Conservation (phyloP, 306 rosid species). For the Vigna reflexopilosa region DNA sequence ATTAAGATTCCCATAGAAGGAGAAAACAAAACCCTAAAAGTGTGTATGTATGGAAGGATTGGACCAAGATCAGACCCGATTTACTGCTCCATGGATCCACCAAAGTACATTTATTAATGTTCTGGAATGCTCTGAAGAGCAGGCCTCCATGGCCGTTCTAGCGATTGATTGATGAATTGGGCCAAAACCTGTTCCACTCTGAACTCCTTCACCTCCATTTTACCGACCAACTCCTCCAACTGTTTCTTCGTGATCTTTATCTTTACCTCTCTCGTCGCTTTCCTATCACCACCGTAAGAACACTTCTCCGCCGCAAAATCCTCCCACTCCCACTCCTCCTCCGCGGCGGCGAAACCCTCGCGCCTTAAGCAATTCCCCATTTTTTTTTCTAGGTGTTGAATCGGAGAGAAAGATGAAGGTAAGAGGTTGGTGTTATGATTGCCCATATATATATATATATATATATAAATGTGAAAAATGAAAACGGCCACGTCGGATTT, state of each 20-base stretch:
- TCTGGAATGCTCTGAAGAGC: conserved; percentile 74
- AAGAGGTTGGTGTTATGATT: background rate
- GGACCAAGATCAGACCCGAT: background rate
- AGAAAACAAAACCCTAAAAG: background rate
- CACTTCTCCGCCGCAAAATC: conserved; percentile 39
- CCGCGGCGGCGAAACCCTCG: conserved; percentile 52
- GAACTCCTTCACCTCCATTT: conserved; percentile 55
- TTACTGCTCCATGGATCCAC: background rate
- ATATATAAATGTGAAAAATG: background rate
- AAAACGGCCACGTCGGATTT: conserved; percentile 45
- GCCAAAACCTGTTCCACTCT: conserved; percentile 65
- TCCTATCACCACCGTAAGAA: background rate
- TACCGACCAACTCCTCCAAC: conserved; percentile 62
- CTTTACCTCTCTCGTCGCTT: conserved; percentile 55
- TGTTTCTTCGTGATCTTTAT: conserved; percentile 84
- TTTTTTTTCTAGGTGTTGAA: background rate
- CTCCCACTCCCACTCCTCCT: conserved; percentile 51
- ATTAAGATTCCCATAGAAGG: background rate
- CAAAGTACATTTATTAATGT: background rate
- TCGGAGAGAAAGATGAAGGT: background rate
- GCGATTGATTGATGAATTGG: conserved; percentile 53
- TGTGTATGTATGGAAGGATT: background rate
- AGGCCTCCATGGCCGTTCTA: conserved; percentile 71
- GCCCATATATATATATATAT: background rate
- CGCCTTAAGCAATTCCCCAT: conserved; percentile 81